phyloP scores from a whole-genome alignment of 2,329 filamentous ascomycete species.

The Iodosphaeria phyllophila region DNA sequence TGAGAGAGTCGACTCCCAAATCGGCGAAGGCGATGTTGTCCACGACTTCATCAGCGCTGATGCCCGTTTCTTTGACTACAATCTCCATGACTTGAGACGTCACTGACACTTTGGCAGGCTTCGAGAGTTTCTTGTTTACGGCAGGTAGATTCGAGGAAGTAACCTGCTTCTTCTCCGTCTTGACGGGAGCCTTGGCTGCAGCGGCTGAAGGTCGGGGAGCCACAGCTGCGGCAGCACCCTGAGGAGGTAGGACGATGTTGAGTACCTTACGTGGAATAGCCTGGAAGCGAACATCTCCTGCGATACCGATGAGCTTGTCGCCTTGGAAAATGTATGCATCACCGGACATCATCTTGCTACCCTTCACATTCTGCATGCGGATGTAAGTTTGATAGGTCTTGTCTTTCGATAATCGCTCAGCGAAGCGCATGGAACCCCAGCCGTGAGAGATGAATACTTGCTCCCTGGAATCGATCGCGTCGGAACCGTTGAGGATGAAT shows the following conservation, averaged over 20 bases:
- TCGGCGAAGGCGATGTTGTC: slow-evolving; percentile 37
- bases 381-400: slow-evolving; percentile 38
- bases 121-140: slow-evolving; percentile 31
- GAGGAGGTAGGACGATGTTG: slow-evolving; percentile 47
- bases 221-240: slow-evolving; percentile 24
- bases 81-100: slow-evolving; percentile 29
- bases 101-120: slow-evolving; percentile 22
- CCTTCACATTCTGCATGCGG: slow-evolving; percentile 34
- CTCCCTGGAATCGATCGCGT: slow-evolving; percentile 32
- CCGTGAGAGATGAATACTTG: slow-evolving; percentile 41
- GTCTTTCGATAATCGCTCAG: slow-evolving; percentile 21
- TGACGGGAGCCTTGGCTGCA: slow-evolving; percentile 15
- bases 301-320: slow-evolving; percentile 26
- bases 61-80: slow-evolving; percentile 35
- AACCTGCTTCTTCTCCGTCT: slow-evolving; percentile 25
- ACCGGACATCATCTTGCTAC: slow-evolving; percentile 29
- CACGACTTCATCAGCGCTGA: slow-evolving; percentile 32
- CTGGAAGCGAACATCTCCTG: slow-evolving; percentile 44
- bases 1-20: slow-evolving; percentile 42
- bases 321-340: slow-evolving; percentile 36
- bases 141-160: slow-evolving; percentile 25
- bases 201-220: slow-evolving; percentile 13
- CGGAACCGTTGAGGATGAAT: slow-evolving; percentile 40
- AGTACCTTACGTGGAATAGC: slow-evolving; percentile 46
- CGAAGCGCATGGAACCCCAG: slow-evolving; percentile 33